Base-by-base conservation (phyloP, 129 eudicot species). In the Flaveria linearis region DNA sequence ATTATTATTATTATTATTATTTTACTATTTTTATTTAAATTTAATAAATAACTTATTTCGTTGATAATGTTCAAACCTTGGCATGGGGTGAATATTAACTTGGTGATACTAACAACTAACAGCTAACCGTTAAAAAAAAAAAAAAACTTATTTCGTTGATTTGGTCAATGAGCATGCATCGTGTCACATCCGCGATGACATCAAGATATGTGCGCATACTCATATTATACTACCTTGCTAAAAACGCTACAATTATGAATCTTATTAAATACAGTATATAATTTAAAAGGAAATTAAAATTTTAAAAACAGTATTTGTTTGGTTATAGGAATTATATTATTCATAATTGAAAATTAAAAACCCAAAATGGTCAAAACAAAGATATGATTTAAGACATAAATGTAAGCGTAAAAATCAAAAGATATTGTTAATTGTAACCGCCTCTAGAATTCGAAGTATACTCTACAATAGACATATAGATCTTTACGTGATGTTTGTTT, bases 121-220 rank as follows among this genome's bases (percentile, higher is more conserved):
- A n/a, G n/a, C n/a, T n/a, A n/a, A n/a, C n/a, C n/a, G n/a, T n/a
- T n/a, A n/a, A n/a, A n/a, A n/a, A n/a, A n/a, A n/a, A n/a, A n/a
- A n/a, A n/a, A n/a, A n/a, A 25, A 60, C 12, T 25, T 25, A 26
- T 2, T 60, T 25, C 66, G 28, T 61, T 61, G 42, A 26, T 61
- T 13, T 26, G 68, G 42, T 61, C 68, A 61, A 61, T 61, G 68
- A 61, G 68, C 68, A 28, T 61, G 68, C 68, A 61, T 61, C 43
- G 42, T 61, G 68, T 61, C 68, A 61, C 68, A 61, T 61, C 43
- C 68, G 26, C 42, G 22, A 25, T 61, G 42, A 61, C 68, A 61
- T 61, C 17, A 26, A 61, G 9, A 25, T 61, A 26, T 26, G 18
- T 61, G 66, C 16, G 4, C 41, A 60, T 60, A 9, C 64, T 57